phyloP scores from a whole-genome alignment of 129 eudicot species.

The Helichrysum umbraculigerum region DNA sequence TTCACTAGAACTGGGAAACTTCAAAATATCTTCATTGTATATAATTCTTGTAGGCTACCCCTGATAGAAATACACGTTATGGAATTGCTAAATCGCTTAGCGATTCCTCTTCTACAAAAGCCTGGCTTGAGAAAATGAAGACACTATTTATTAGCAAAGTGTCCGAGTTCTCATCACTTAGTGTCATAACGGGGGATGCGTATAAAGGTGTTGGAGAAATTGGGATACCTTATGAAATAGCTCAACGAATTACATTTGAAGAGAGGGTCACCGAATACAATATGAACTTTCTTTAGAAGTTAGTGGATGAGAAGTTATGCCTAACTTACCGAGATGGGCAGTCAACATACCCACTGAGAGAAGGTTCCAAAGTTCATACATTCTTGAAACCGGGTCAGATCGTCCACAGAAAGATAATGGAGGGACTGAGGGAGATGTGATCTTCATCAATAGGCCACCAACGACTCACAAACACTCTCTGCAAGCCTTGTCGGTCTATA shows the following conservation, averaged over 20 bases:
- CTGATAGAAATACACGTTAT: conserved; percentile 69
- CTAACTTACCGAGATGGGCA: conserved; percentile 71
- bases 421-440: conserved; percentile 94
- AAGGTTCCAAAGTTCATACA: conserved; percentile 96
- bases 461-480: conserved; percentile 96
- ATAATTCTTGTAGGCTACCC: conserved; percentile 56
- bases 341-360: conserved; percentile 73
- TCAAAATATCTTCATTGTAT: background rate
- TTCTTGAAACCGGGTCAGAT: conserved; percentile 82
- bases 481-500: conserved; percentile 76
- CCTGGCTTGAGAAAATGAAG: conserved; percentile 97
- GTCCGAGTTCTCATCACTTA: conserved; percentile 89
- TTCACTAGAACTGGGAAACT: background rate
- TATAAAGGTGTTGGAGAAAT: conserved; percentile 81
- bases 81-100: conserved; percentile 56
- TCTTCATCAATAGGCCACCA: conserved; percentile 92
- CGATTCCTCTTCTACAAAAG: conserved; percentile 71
- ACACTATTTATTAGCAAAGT: conserved; percentile 90
- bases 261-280: conserved; percentile 82
- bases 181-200: conserved; percentile 93
- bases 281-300: conserved; percentile 55
- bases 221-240: conserved; percentile 81
- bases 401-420: conserved; percentile 78
- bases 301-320: conserved; percentile 81
- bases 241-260: conserved; percentile 86